Evolutionary conservation across 164 flowering plant species (phyloP).

Genomic region (Nymphaea thermarum): DNA sequence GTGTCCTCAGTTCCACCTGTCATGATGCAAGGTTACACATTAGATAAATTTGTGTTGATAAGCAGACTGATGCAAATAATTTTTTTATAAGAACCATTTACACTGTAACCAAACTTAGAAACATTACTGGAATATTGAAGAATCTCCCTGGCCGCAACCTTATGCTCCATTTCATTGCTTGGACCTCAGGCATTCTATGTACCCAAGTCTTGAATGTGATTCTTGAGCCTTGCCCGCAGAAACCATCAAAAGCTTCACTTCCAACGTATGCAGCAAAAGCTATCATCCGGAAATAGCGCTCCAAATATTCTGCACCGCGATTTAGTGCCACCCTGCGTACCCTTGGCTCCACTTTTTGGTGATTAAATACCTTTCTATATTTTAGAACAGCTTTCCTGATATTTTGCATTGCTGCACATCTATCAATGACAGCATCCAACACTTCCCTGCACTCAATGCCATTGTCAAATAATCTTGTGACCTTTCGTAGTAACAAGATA

Average conservation of each 20-base stretch:
- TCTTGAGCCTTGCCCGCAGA: conserved; percentile 74
- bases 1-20: conserved; percentile 79
- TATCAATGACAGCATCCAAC: conserved; percentile 83
- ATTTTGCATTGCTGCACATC: conserved; percentile 94
- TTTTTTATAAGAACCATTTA: too few species aligned
- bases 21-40: conserved; percentile 8
- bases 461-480: conserved; percentile 80
- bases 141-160: conserved; percentile 83
- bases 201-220: conserved; percentile 87
- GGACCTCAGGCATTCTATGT: conserved; percentile 84
- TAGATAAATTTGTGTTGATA: neutral
- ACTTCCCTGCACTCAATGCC: conserved; percentile 82
- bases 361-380: conserved; percentile 81
- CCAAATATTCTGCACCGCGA: conserved; percentile 97
- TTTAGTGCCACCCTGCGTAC: conserved; percentile 79
- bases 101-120: too few species aligned
- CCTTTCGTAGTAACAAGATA: conserved; percentile 69
- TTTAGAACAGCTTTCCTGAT: conserved; percentile 86
- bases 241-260: conserved; percentile 89
- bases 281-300: conserved; percentile 85
- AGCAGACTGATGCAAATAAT: neutral
- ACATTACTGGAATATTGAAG: conserved; percentile 66
- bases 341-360: conserved; percentile 81
- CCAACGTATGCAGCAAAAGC: conserved; percentile 97
- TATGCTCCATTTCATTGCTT: conserved; percentile 98